phyloP scores from a whole-genome alignment of 73 alveolate genomes.

The Paramecium primaurelia region DNA sequence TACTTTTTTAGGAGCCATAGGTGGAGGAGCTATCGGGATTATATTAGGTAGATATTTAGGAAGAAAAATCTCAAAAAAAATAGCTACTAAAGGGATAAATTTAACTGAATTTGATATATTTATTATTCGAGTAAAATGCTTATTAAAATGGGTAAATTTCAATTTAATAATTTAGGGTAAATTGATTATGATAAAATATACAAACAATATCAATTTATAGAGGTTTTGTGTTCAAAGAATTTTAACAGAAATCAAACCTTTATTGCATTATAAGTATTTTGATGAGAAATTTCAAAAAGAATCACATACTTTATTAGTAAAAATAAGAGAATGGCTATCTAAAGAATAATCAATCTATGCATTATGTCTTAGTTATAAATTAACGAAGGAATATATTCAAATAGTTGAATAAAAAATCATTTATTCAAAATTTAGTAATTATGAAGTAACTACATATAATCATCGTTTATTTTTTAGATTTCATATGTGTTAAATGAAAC shows the following conservation, averaged over 20 bases:
- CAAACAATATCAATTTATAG: background rate
- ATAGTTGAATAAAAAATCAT: background rate
- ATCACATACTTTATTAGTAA: background rate
- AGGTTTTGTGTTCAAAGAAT: background rate
- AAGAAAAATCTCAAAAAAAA: background rate
- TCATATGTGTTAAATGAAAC: background rate
- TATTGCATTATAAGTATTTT: background rate
- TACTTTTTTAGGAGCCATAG: background rate
- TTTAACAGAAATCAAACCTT: slow-evolving; percentile 6
- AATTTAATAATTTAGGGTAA: background rate
- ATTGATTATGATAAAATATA: background rate
- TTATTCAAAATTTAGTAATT: slow-evolving; percentile 29
- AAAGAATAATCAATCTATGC: background rate
- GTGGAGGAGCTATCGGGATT: slow-evolving; percentile 14
- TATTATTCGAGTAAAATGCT: background rate
- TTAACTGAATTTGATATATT: slow-evolving; percentile 17
- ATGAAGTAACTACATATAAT: background rate
- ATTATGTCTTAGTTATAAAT: background rate
- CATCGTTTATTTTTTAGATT: background rate
- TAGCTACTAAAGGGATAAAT: background rate
- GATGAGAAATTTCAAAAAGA: background rate
- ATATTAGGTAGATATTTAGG: background rate
- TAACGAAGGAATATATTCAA: background rate
- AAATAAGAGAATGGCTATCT: background rate
- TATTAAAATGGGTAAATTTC: background rate